phyloP scores from a whole-genome alignment of 2,329 filamentous ascomycete species.

The Fusarium bulbicola region DNA sequence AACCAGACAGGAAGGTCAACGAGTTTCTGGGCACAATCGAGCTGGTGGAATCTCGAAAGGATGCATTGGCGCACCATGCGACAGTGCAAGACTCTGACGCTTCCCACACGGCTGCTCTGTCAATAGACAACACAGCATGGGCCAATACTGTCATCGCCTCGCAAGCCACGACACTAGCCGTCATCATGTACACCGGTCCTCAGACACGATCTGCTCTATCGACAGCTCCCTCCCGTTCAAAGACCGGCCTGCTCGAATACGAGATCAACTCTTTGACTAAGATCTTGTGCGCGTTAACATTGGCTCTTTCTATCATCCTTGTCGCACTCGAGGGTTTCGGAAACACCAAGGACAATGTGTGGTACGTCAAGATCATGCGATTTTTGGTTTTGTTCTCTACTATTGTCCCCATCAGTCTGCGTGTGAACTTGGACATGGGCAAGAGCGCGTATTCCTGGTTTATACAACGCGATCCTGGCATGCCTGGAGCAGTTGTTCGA shows the following conservation, averaged over 20 bases:
- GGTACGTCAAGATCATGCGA: slow-evolving; percentile 98
- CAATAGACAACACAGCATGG: slow-evolving; percentile 98
- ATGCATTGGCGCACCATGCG: slow-evolving; percentile 56
- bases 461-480: slow-evolving; percentile 90
- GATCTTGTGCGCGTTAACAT: slow-evolving; percentile 88
- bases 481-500: slow-evolving; percentile 89
- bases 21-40: slow-evolving; percentile 93
- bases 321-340: slow-evolving; percentile 88
- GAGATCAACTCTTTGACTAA: slow-evolving; percentile 98
- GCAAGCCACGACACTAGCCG: slow-evolving; percentile 86
- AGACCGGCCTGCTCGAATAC: slow-evolving; percentile 90
- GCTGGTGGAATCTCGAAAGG: slow-evolving; percentile 66
- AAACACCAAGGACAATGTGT: slow-evolving; percentile 70
- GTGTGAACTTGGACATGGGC: slow-evolving; percentile 96
- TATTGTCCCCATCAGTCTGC: slow-evolving; percentile 95
- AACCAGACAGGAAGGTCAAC: slow-evolving; percentile 93
- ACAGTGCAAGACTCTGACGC: slow-evolving; percentile 47
- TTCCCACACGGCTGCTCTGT: slow-evolving; percentile 74
- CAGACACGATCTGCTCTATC: slow-evolving; percentile 95
- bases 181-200: slow-evolving; percentile 92
- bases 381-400: slow-evolving; percentile 99
- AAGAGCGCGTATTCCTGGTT: slow-evolving; percentile 97
- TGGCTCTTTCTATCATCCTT: slow-evolving; percentile 85
- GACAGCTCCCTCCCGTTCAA: slow-evolving; percentile 89
- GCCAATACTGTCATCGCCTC: slow-evolving; percentile 97